A percentile compares a stretch with the other conserved stretches of the same genome.
phyloP scores from a whole-genome alignment of 192 early-diverging fungal species.

The Podila minutissima region DNA sequence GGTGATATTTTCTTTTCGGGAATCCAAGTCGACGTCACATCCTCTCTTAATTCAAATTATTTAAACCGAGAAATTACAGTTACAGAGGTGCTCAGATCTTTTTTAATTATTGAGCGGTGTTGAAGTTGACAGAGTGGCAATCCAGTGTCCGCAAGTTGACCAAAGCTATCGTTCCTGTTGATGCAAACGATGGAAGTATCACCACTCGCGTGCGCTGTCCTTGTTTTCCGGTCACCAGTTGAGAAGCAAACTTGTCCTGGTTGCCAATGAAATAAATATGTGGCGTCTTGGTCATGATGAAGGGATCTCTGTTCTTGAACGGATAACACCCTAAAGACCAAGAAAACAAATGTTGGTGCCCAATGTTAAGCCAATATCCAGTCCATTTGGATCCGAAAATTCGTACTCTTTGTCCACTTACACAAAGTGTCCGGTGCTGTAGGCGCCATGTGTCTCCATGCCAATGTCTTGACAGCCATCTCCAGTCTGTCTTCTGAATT shows the following conservation, averaged over 20 bases:
- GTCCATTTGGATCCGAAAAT: too few relatives aligned
- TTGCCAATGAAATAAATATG: constrained; percentile 94
- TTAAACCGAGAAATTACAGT: neutral
- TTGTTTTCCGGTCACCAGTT: constrained; percentile 62
- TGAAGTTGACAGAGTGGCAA: constrained; percentile 54
- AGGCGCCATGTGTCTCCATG: constrained; percentile 92
- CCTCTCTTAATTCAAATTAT: neutral
- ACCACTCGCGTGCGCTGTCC: constrained; percentile 74
- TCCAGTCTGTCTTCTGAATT: constrained; percentile 65
- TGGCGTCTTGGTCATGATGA: constrained; percentile 78
- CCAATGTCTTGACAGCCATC: constrained; percentile 77
- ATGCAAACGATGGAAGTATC: constrained; percentile 79
- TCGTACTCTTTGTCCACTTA: constrained; percentile 41
- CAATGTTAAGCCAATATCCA: neutral
- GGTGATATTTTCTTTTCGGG: neutral
- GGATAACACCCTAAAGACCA: constrained; percentile 85
- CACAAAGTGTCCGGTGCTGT: constrained; percentile 95
- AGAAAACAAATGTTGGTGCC: constrained; percentile 4
- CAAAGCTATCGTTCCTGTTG: constrained; percentile 75
- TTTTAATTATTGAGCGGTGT: neutral
- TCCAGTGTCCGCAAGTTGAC: constrained; percentile 82
- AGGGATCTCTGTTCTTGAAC: constrained; percentile 87
- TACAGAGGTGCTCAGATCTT: neutral
- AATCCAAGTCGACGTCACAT: neutral
- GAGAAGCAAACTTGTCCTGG: constrained; percentile 77